Evolutionary conservation across 441 rosid species (phyloP), one percentile per base, ranked within the genome.

Genomic region (Erodium trifolium): DNA sequence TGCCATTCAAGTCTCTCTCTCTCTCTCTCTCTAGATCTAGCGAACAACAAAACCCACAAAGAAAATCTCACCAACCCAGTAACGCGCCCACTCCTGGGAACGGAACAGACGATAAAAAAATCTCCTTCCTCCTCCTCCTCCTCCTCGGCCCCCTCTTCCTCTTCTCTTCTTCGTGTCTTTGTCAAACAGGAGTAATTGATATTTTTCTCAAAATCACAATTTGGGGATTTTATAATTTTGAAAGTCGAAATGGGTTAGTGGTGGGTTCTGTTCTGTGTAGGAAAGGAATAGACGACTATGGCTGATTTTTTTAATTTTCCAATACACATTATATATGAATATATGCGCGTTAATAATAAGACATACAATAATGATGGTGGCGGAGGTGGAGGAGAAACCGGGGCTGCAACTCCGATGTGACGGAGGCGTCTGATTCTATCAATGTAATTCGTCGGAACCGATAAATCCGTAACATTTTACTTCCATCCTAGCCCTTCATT

Each of bases 1-100:
- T 59, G 88, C 83, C 94, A 86, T 81, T 75, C 41, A 62, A 66
- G 27, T 31, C 27, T 49, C 70, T 39, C 3, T 31, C 31, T 27
- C 31, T 27, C 45, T 57, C 23, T 17, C 62, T 34, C 35, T 23
- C 8, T 62, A 29, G 41, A 69, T 53, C 67, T 63, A 49, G 66
- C 57, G 71, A n/a, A 45, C 11, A 23, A 51, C 65, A 41, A 68
- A 68, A 27, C 10, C 60, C 16, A 12, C 8, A 2, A 55, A 29
- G 11, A 55, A 31, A 31, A 31, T 31, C 34, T 31, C 3, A 31
- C 3, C 34, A 31, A 31, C 34, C 34, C 34, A 31, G 3, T 31
- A 55, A 3, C 62, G 19, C 62, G 17, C 16, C 62, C 19, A 14
- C 23, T 16, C 19, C 4, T 17, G 53, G 14, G 9, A 55, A 55